Evolutionary conservation across 768 basidiomycete genomes (phyloP).

Genomic region (Dentipellis fragilis): DNA sequence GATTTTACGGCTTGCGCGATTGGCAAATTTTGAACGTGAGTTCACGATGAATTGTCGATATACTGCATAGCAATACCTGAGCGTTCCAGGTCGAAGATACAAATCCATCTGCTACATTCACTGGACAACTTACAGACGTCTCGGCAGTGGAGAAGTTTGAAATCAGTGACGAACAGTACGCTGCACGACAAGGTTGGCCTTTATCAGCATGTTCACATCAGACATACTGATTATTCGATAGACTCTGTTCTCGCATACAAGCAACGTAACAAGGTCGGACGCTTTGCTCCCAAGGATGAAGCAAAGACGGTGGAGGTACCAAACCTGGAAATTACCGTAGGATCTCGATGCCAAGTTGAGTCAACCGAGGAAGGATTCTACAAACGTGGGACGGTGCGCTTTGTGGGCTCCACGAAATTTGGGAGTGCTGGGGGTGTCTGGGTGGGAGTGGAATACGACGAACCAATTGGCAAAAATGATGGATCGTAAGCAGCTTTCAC

Average conservation of each 20-base stretch:
- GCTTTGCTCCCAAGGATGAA: slow-evolving; percentile 58
- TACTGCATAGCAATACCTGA: neutral
- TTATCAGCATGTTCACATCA: neutral
- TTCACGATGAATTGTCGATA: neutral
- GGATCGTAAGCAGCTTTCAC: slow-evolving; percentile 27
- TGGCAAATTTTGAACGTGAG: slow-evolving; percentile 77
- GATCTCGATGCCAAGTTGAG: slow-evolving; percentile 78
- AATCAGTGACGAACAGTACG: slow-evolving; percentile 74
- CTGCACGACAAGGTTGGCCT: slow-evolving; percentile 57
- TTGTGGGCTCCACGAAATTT: slow-evolving; percentile 74
- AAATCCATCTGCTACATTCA: slow-evolving; percentile 65
- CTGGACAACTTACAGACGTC: slow-evolving; percentile 79
- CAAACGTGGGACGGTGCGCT: slow-evolving; percentile 81
- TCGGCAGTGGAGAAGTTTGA: slow-evolving; percentile 91
- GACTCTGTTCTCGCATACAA: slow-evolving; percentile 90
- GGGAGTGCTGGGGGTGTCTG: slow-evolving; percentile 56
- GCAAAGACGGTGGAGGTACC: slow-evolving; percentile 17
- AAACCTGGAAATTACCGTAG: slow-evolving; percentile 45
- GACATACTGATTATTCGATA: slow-evolving; percentile 19
- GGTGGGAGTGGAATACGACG: slow-evolving; percentile 93
- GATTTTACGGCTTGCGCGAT: slow-evolving; percentile 64
- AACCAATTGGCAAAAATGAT: slow-evolving; percentile 92
- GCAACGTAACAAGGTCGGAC: slow-evolving; percentile 76
- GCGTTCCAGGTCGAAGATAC: slow-evolving; percentile 53
- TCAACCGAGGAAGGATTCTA: slow-evolving; percentile 55